Evolutionary conservation across 495 filamentous ascomycete genomes (phyloP).

Genomic region (Trichoderma asperelloides): DNA sequence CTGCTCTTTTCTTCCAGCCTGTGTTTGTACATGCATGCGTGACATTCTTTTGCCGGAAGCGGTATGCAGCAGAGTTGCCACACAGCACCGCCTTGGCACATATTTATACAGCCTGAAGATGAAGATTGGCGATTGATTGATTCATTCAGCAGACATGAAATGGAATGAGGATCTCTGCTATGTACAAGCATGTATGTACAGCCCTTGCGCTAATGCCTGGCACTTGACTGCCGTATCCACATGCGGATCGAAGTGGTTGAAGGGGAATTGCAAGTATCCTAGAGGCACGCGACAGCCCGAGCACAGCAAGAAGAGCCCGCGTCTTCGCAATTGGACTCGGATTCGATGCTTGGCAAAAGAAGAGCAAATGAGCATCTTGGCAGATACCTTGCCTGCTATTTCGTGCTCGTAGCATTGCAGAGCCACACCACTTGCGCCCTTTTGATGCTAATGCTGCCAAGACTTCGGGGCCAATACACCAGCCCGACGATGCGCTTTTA

Average conservation of each 20-base stretch:
- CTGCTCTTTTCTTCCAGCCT: not conserved
- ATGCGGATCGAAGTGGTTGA: not conserved
- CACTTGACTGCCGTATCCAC: not conserved
- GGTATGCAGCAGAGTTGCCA: not conserved
- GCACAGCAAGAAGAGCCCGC: not conserved
- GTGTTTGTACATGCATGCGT: not conserved
- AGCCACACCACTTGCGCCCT: too few relatives aligned
- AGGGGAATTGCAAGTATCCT: not conserved
- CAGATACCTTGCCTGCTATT: too few relatives aligned
- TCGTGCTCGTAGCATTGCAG: too few relatives aligned
- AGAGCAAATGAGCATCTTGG: too few relatives aligned
- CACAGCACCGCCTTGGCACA: too few relatives aligned
- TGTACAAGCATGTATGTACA: not conserved
- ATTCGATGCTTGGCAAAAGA: too few relatives aligned
- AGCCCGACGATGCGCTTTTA: too few relatives aligned
- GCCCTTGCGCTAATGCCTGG: constrained; percentile 12
- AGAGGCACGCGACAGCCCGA: constrained; percentile 3
- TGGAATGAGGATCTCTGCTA: not conserved
- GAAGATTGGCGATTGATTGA: not conserved
- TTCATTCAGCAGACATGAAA: too few relatives aligned
- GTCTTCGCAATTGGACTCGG: too few relatives aligned
- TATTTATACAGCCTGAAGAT: not conserved
- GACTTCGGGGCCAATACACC: too few relatives aligned
- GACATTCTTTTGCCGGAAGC: not conserved
- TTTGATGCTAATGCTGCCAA: too few relatives aligned